phyloP scores from a whole-genome alignment of 208 protist genomes.

The Herpetomonas samuelpessoai region DNA sequence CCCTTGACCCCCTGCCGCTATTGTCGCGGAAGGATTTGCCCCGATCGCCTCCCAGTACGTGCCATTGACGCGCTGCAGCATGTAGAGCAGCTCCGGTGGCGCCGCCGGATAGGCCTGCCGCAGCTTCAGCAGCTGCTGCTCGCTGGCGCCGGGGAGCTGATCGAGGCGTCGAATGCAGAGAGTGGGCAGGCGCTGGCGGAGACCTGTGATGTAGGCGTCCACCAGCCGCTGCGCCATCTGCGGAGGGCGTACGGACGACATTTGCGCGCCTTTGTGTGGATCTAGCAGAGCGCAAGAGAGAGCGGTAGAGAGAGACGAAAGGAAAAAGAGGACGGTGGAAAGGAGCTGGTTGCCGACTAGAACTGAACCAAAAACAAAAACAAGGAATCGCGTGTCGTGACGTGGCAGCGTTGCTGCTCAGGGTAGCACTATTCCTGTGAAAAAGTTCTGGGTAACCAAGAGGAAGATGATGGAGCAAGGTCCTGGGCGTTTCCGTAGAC shows the following conservation, averaged over 20 bases:
- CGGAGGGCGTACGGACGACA: slow-evolving; percentile 1
- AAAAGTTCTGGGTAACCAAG: too few relatives aligned
- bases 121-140: slow-evolving; percentile 31
- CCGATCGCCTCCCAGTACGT: slow-evolving; percentile 42
- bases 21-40: neutral
- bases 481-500: too few relatives aligned
- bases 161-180: slow-evolving; percentile 46
- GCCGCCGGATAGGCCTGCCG: slow-evolving; percentile 33
- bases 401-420: too few relatives aligned
- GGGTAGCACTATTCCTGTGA: too few relatives aligned
- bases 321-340: too few relatives aligned
- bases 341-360: too few relatives aligned
- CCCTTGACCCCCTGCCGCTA: neutral
- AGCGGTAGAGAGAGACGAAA: too few relatives aligned
- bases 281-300: too few relatives aligned
- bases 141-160: slow-evolving; percentile 34
- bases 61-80: slow-evolving; percentile 50
- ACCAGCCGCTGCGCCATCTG: slow-evolving; percentile 42
- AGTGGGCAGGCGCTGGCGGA: slow-evolving; percentile 59
- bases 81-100: slow-evolving; percentile 35
- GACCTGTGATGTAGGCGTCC: slow-evolving; percentile 59
- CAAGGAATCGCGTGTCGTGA: too few relatives aligned
- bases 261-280: too few relatives aligned
- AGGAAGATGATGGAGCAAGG: too few relatives aligned
- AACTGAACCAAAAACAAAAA: too few relatives aligned